Evolutionary conservation across 139 green algal species (phyloP), one percentile per base, ranked within the genome.

Genomic region (Tetradesmus lagerheimii): DNA sequence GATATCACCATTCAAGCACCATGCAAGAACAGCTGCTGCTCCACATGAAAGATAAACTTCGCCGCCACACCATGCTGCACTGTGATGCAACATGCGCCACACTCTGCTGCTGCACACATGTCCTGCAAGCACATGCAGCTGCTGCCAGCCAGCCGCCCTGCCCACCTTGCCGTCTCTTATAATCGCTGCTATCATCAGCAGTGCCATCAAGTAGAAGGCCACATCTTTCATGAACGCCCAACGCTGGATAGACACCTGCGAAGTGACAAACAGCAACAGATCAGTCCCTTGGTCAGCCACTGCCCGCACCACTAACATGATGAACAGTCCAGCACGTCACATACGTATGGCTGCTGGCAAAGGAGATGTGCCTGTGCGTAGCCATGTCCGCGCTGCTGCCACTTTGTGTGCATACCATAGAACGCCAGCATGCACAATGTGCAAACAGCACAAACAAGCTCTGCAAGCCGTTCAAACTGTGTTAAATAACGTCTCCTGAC

Each of bases 181-280:
- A 1, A 92, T 75, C 29, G 64, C 90, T 12, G 91, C 34, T 6
- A 95, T 82, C 14, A 88, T 66, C n/a, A 83, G 16, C 20, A 92
- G 76, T 3, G 85, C 85, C 2, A 25, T 45, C 38, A 93, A 83
- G 80, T 94, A 94, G 90, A 94, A 95, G 15, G 82, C 38, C 12
- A 89, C 80, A 87, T 95, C 93, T 64, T 93, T 92, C 38, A 94
- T 66, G 75, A 95, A 67, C 0, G 83, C 35, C 18, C 71, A 31
- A 16, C 35, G 31, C 34, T 89, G 85, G 4, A 89, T 83, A 2
- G 39, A 23, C 34, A 84, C 85, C 85, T 89, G 85, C 43, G 75
- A n/a, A n/a, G n/a, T n/a, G 37, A 5, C n/a, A 3, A 39, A 88
- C 62, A 38, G 76, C 76, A 53, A 38, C 27, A 35, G 27, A 31